Conservation (phyloP, 768 basidiomycete genomes). For the Phanerochaete sordida region DNA sequence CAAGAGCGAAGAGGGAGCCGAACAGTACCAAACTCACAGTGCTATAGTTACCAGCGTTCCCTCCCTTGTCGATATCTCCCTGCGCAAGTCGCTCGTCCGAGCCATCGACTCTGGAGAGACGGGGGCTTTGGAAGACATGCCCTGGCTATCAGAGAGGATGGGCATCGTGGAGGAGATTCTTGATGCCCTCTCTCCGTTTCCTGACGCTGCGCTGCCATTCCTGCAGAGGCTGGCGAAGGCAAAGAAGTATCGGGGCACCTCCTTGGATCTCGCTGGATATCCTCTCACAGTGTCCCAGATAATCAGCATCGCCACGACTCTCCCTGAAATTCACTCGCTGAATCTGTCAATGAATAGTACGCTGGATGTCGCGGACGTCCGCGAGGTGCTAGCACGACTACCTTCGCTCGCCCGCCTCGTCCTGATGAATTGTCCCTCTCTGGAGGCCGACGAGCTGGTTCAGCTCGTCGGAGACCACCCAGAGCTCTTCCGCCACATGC, state of each 20-base stretch:
- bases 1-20: too few species aligned
- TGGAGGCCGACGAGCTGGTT: slow-evolving; percentile 19
- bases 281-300: slow-evolving; percentile 25
- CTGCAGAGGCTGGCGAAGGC: slow-evolving; percentile 18
- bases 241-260: neutral
- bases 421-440: slow-evolving; percentile 23
- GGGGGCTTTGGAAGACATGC: slow-evolving; percentile 23
- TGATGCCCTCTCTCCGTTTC: slow-evolving; percentile 20
- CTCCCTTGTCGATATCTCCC: slow-evolving; percentile 24
- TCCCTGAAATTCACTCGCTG: slow-evolving; percentile 15
- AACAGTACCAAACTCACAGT: neutral
- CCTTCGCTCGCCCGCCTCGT: slow-evolving; percentile 24
- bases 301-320: slow-evolving; percentile 9
- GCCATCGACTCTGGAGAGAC: slow-evolving; percentile 22
- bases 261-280: slow-evolving; percentile 25
- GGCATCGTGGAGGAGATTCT: slow-evolving; percentile 18
- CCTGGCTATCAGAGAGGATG: slow-evolving; percentile 30
- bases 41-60: slow-evolving; percentile 15
- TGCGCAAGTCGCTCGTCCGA: slow-evolving; percentile 25
- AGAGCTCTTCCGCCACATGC: slow-evolving; percentile 26
- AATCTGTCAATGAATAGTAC: slow-evolving; percentile 27
- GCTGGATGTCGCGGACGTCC: slow-evolving; percentile 23
- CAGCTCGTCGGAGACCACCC: slow-evolving; percentile 22
- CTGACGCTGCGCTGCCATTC: slow-evolving; percentile 24
- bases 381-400: slow-evolving; percentile 16